Evolutionary conservation across 306 rosid genomes (phyloP).

Genomic region (Coriaria nepalensis): DNA sequence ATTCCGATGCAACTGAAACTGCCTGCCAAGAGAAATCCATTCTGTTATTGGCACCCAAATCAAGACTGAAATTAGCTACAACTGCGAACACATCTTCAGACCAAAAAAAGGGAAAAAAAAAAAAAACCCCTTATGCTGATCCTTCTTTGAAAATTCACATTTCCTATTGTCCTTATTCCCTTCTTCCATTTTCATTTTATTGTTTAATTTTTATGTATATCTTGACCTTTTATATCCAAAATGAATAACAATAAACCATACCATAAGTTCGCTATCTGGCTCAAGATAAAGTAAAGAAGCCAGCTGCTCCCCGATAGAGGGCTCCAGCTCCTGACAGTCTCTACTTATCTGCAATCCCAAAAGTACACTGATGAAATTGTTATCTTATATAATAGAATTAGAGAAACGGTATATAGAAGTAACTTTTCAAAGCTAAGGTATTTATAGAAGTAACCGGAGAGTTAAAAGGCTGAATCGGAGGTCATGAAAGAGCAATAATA

Average conservation of each 20-base stretch:
- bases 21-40: constrained; percentile 45
- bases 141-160: neutral
- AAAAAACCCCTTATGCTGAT: constrained; percentile 2
- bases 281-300: constrained; percentile 94
- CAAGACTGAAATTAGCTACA: neutral
- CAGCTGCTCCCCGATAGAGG: constrained; percentile 87
- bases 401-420: too few relatives aligned
- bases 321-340: constrained; percentile 97
- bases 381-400: too few relatives aligned
- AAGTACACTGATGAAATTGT: constrained; percentile 9
- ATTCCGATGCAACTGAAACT: constrained; percentile 72
- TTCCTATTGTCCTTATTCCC: neutral
- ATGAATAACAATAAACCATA: constrained; percentile 24
- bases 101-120: too few relatives aligned
- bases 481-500: neutral
- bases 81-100: too few relatives aligned
- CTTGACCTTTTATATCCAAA: constrained; percentile 4
- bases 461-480: constrained; percentile 1
- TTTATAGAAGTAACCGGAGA: too few relatives aligned
- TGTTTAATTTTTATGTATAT: constrained; percentile 5
- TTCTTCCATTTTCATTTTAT: constrained; percentile 2
- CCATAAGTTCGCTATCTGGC: constrained; percentile 99
- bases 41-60: constrained; percentile 3
- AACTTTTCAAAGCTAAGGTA: too few relatives aligned
- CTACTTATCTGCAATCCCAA: constrained; percentile 80